Base-by-base conservation (phyloP, 2,329 filamentous ascomycete species). In the Xylariales sp. region DNA sequence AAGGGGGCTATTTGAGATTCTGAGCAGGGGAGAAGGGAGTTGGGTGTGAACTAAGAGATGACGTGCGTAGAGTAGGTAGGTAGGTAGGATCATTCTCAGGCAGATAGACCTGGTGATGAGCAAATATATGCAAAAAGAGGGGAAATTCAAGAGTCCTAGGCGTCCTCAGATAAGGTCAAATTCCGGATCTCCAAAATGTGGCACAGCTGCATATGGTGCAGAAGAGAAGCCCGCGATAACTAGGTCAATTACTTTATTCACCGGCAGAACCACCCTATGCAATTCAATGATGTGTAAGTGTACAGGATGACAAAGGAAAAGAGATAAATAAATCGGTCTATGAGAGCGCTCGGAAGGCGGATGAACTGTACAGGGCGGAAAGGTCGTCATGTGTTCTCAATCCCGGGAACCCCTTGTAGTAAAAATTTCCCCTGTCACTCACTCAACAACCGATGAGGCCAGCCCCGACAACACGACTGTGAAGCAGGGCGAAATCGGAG, bases 281-380 rank as follows among this genome's bases (percentile, higher is more conserved):
- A 72, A 72, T 74, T 69, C 69, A 63, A 71, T 72, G 73, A 71
- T 75, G 72, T 67, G 60, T 70, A 69, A 68, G 64, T 72, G 75
- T 77, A 77, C 75, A 77, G 70, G 73, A 70, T 72, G 70, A 75
- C 69, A 75, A 75, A 72, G 68, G 75, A 70, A 74, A 64, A 34
- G 23, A 55, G 64, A 36, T 39, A 68, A 68, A 69, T 54, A 67
- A 65, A 62, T 72, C 57, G 70, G 71, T 74, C 71, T 73, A 71
- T 72, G 68, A 65, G 64, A 69, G 66, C 71, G 71, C 71, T 72
- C 68, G 65, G 69, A 72, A 62, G 68, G 66, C 65, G 66, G 68
- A 68, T 72, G 65, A 69, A 72, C 69, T 73, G 74, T 75, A 75
- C 75, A 68, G 62, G 71, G 70, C 66, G 69, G 67, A 70, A 68